Conservation (phyloP, 1,284 basidiomycete genomes). For the Takashimella koratensis region DNA sequence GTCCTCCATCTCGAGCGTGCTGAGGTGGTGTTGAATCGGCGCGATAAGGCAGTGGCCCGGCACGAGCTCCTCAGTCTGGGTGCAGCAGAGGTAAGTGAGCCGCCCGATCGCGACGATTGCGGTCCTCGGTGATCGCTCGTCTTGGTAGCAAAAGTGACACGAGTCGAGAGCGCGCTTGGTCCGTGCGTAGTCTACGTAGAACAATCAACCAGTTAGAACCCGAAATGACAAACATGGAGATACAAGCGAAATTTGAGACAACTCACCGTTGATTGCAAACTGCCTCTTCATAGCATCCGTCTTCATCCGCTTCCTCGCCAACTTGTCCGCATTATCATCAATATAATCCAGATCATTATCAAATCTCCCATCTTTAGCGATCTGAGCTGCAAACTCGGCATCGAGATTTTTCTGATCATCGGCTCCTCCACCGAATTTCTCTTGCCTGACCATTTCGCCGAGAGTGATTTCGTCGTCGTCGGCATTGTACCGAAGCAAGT, state of each 20-base stretch:
- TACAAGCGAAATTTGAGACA: background rate
- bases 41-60: constrained; percentile 91
- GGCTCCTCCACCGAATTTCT: constrained; percentile 81
- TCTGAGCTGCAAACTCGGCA: constrained; percentile 79
- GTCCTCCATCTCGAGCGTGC: constrained; percentile 89
- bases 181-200: constrained; percentile 76
- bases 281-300: constrained; percentile 93
- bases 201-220: background rate
- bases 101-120: constrained; percentile 88
- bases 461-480: constrained; percentile 85
- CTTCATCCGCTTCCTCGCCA: constrained; percentile 90
- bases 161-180: constrained; percentile 85
- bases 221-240: too few species aligned
- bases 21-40: constrained; percentile 89
- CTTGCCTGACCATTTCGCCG: constrained; percentile 88
- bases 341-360: constrained; percentile 88
- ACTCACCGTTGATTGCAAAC: constrained; percentile 87
- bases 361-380: constrained; percentile 82
- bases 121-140: constrained; percentile 68
- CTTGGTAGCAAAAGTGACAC: constrained; percentile 83
- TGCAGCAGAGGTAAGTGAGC: constrained; percentile 81
- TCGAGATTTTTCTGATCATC: constrained; percentile 88
- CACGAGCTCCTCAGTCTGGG: constrained; percentile 77
- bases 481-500: constrained; percentile 73
- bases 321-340: constrained; percentile 90